Percentiles rank a stretch among this genome's conserved stretches.
Evolutionary conservation across 2,329 filamentous ascomycete genomes (phyloP).

Genomic region (Microsporum canis): DNA sequence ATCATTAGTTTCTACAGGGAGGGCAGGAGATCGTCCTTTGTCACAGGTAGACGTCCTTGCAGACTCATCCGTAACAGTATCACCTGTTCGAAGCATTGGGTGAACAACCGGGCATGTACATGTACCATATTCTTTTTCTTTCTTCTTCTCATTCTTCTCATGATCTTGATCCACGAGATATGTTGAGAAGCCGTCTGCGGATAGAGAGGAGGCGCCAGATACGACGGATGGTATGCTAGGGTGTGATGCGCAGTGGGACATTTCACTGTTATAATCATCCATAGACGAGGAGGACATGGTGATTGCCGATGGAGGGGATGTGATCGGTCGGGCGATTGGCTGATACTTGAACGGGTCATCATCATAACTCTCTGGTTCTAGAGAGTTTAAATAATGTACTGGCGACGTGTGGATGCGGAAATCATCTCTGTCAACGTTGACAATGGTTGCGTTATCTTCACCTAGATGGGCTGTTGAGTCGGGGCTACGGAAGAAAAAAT

Average conservation of each 20-base stretch:
- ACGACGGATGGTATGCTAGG: slow-evolving; percentile 37
- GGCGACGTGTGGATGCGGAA: not conserved
- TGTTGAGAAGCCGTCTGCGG: slow-evolving; percentile 26
- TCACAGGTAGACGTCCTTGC: slow-evolving; percentile 1
- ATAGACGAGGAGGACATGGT: slow-evolving; percentile 39
- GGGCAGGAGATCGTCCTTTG: not conserved
- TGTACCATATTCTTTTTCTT: slow-evolving; percentile 11
- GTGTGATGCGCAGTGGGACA: slow-evolving; percentile 38
- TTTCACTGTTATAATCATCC: slow-evolving; percentile 36
- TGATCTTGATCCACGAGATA: slow-evolving; percentile 14
- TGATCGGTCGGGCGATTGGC: slow-evolving; percentile 9
- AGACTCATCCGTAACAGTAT: slow-evolving; percentile 28
- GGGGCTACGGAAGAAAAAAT: slow-evolving; percentile 26
- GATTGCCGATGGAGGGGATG: slow-evolving; percentile 33
- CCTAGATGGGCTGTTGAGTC: slow-evolving; percentile 15
- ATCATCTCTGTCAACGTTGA: slow-evolving; percentile 11
- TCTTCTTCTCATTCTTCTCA: slow-evolving; percentile 19
- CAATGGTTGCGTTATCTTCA: slow-evolving; percentile 12
- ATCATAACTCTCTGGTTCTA: not conserved
- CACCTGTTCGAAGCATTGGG: slow-evolving; percentile 32
- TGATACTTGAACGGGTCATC: not conserved
- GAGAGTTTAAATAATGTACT: not conserved
- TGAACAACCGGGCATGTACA: slow-evolving; percentile 20
- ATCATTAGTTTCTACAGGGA: slow-evolving; percentile 16
- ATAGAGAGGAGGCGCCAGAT: slow-evolving; percentile 37